Evolutionary conservation across 208 protist species (phyloP), one percentile per base, ranked within the genome.

Genomic region (Leishmania arabica): DNA sequence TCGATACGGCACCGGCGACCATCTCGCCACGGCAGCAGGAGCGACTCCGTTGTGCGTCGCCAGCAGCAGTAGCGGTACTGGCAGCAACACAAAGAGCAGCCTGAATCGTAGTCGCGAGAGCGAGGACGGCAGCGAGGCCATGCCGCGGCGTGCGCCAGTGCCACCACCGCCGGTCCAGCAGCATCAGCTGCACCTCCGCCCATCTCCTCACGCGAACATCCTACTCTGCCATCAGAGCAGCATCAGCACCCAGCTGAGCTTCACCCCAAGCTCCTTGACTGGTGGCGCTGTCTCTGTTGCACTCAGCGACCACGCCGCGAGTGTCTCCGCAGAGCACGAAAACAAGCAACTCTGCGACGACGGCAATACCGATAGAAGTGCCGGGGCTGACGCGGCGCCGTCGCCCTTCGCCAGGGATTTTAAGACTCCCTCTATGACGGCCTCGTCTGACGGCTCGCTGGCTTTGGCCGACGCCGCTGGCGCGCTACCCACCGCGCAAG

Each of bases 141-240:
- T 27, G n/a, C 19, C 40, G 42, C 68, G 42, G 68, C 68, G 68
- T 73, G 80, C 74, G 13, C 80, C 80, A 9, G 75, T 51, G 21
- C 80, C 80, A 49, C 78, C 78, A 13, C 53, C 80, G 21, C 51
- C 71, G 42, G 42, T 34, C 8, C 68, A 24, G 68, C 68, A 27
- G 68, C 34, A 73, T 45, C 45, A 45, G 42, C 42, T 31, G 6
- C 42, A 53, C 42, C 45, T 53, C 42, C n/a, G 4, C 37, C 19
- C 49, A 13, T 62, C 13, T 3, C 47, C 45, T 77, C 76, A 78
- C 49, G 68, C 56, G 1, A 80, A 56, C 47, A 72, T 64, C 31
- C 60, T 70, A 40, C 69, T 69, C 8, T 73, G 72, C 47, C 65
- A 64, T 70, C 65, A 78, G 54, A 75, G 24, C 24, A 84, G 75